Evolutionary conservation across 2,329 filamentous ascomycete genomes (phyloP).

Genomic region (Periconia macrospinosa): DNA sequence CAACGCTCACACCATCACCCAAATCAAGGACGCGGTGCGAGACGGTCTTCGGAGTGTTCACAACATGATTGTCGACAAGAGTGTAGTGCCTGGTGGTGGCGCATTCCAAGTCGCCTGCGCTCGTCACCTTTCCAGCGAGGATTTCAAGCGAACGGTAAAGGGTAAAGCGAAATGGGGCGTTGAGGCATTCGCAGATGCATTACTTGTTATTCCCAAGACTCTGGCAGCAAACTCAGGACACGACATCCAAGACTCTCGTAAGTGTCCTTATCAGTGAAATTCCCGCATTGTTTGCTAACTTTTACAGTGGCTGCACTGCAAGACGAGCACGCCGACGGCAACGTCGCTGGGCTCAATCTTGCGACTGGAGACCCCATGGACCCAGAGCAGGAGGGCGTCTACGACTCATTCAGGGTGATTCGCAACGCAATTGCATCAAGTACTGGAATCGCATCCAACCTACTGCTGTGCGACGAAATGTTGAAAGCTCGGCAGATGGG

Average conservation of each 20-base stretch:
- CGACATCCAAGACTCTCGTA: conserved; percentile 92
- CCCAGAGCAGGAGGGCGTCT: conserved; percentile 87
- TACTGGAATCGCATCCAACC: conserved; percentile 91
- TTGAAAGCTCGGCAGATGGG: conserved; percentile 95
- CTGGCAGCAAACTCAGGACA: conserved; percentile 94
- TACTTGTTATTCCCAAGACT: conserved; percentile 96
- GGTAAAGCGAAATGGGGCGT: conserved; percentile 98
- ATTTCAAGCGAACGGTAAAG: conserved; percentile 87
- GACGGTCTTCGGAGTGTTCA: conserved; percentile 95
- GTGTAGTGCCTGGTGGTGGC: conserved; percentile 90
- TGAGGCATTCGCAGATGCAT: conserved; percentile 88
- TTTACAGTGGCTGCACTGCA: conserved; percentile 76
- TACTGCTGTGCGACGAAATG: conserved; percentile 94
- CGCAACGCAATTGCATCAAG: conserved; percentile 93
- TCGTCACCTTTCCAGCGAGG: conserved; percentile 81
- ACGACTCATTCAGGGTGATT: conserved; percentile 93
- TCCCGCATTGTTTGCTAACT: conserved; percentile 11
- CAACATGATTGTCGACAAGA: conserved; percentile 99
- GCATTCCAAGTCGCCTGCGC: conserved; percentile 96
- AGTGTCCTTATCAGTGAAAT: conserved; percentile 39
- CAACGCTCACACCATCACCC: conserved; percentile 93
- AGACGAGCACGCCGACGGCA: conserved; percentile 82
- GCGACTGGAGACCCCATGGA: conserved; percentile 92
- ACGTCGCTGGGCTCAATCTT: conserved; percentile 83
- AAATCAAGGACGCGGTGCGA: conserved; percentile 94